Evolutionary conservation across 768 basidiomycete genomes (phyloP).

Genomic region (Clavulina sp.): DNA sequence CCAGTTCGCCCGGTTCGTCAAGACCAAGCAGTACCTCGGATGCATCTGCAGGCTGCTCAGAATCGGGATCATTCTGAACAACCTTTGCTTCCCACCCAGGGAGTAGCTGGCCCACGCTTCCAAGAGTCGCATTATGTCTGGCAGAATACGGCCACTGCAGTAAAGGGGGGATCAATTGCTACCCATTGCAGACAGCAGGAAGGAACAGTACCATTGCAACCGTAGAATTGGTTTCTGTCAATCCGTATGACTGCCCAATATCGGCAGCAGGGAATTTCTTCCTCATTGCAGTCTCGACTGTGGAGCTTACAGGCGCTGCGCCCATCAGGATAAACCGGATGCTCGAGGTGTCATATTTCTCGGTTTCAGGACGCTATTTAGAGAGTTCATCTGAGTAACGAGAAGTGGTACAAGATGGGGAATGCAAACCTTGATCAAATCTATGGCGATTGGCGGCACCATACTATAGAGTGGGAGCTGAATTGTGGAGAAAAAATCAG

Average conservation of each 20-base stretch:
- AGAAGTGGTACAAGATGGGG: too few species aligned
- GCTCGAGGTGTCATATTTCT: constrained; percentile 29
- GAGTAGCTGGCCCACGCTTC: constrained; percentile 10
- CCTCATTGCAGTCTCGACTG: too few species aligned
- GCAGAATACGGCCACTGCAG: background rate
- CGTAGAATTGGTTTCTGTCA: too few species aligned
- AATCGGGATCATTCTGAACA: constrained; percentile 7
- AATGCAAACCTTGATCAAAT: too few species aligned
- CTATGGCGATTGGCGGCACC: too few species aligned
- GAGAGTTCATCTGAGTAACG: too few species aligned
- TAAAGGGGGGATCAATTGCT: too few species aligned
- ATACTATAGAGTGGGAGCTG: constrained; percentile 18
- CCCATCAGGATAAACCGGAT: constrained; percentile 34
- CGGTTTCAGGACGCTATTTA: too few species aligned
- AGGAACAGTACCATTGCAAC: too few species aligned
- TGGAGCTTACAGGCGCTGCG: constrained; percentile 43
- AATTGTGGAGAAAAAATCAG: background rate
- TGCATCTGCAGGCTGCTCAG: too few species aligned
- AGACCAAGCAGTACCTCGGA: constrained; percentile 8
- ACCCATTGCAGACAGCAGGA: too few species aligned
- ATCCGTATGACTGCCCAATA: too few species aligned
- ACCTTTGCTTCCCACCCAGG: constrained; percentile 10
- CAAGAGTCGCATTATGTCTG: constrained; percentile 1
- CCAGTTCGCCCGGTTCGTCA: constrained; percentile 10
- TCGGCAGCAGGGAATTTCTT: background rate